These are phyloP conservation scores for Lyophyllum decastes DNA, from an alignment of 768 basidiomycete species.

Conservation along the genomic window DNA sequence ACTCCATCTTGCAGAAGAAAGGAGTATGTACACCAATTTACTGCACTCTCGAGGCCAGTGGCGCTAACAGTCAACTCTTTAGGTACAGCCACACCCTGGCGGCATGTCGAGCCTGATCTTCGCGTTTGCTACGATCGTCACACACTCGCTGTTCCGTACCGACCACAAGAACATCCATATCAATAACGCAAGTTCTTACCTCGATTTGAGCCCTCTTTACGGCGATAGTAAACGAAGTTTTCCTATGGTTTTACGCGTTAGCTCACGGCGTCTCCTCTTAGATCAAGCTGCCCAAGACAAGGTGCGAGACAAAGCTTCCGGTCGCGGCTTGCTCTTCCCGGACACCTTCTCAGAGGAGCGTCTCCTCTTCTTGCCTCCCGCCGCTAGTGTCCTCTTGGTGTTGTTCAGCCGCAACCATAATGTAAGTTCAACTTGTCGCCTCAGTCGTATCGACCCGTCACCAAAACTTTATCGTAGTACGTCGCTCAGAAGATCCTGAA, in stretches of 20 bases:
- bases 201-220: conserved; percentile 58
- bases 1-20: conserved; percentile 49
- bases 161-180: conserved; percentile 39
- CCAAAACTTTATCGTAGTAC: too few species aligned
- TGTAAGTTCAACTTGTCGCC: too few species aligned
- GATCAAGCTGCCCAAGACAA: conserved; percentile 37
- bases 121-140: conserved; percentile 65
- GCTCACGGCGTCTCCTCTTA: conserved; percentile 7
- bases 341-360: conserved; percentile 57
- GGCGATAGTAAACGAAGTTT: conserved; percentile 37
- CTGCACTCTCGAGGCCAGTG: too few species aligned
- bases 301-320: conserved; percentile 46
- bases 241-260: neutral
- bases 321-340: conserved; percentile 50
- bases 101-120: conserved; percentile 65
- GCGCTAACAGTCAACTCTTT: too few species aligned
- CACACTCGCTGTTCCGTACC: conserved; percentile 59
- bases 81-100: conserved; percentile 39
- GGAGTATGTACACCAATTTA: conserved; percentile 37
- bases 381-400: conserved; percentile 52
- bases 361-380: conserved; percentile 53
- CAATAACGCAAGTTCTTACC: conserved; percentile 56
- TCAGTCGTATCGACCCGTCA: too few species aligned
- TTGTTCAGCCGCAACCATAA: conserved; percentile 62
- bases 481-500: conserved; percentile 51